Percentiles rank a stretch among this genome's conserved stretches.
phyloP scores from a whole-genome alignment of 2,329 filamentous ascomycete genomes.

The Fusarium circinatum region DNA sequence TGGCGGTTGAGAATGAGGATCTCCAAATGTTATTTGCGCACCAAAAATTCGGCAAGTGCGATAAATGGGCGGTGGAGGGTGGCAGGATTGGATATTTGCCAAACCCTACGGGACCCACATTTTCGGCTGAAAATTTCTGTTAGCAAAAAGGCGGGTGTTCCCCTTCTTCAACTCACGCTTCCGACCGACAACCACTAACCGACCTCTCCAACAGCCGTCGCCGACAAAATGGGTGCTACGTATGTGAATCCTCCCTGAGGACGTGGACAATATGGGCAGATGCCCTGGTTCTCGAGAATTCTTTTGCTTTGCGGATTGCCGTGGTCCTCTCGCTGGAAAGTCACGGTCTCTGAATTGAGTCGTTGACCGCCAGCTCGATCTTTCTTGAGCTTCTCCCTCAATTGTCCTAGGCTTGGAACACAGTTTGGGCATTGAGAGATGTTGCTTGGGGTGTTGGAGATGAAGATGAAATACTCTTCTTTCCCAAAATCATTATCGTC shows the following conservation, averaged over 20 bases:
- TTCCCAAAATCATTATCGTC: slow-evolving; percentile 80
- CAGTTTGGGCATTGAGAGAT: slow-evolving; percentile 67
- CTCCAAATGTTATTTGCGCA: slow-evolving; percentile 41
- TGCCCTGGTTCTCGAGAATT: slow-evolving; percentile 60
- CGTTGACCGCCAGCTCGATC: slow-evolving; percentile 77
- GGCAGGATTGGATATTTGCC: slow-evolving; percentile 49
- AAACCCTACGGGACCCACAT: slow-evolving; percentile 45
- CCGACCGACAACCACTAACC: slow-evolving; percentile 53
- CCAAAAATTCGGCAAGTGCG: slow-evolving; percentile 33
- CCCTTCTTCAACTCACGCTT: slow-evolving; percentile 27
- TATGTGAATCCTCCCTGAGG: slow-evolving; percentile 59
- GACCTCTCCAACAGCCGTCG: slow-evolving; percentile 51
- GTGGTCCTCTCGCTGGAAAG: slow-evolving; percentile 84
- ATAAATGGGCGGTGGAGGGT: slow-evolving; percentile 47
- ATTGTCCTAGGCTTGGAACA: slow-evolving; percentile 57
- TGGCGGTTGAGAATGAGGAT: slow-evolving; percentile 50
- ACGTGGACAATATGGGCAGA: slow-evolving; percentile 47
- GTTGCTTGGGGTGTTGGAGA: slow-evolving; percentile 79
- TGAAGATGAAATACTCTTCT: slow-evolving; percentile 74
- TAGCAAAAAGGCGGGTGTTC: slow-evolving; percentile 1
- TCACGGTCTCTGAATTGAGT: slow-evolving; percentile 41
- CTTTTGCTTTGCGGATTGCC: slow-evolving; percentile 75
- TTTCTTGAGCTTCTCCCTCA: slow-evolving; percentile 72
- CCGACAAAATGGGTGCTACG: slow-evolving; percentile 61
- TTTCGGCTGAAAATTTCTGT: slow-evolving; percentile 38